Evolutionary conservation across 306 rosid genomes (phyloP).

Genomic region (Rubus idaeus): DNA sequence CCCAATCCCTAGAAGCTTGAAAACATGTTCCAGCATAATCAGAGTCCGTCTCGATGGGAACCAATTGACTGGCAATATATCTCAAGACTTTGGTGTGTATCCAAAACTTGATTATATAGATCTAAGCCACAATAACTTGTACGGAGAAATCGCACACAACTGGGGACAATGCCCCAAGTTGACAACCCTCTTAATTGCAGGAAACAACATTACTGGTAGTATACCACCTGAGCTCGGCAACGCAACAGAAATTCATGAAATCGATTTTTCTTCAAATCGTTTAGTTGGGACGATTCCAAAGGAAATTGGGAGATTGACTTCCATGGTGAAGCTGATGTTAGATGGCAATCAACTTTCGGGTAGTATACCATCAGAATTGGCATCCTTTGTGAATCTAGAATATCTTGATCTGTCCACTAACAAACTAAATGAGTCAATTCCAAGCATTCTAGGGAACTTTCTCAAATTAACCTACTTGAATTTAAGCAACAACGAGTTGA

Average conservation of each 20-base stretch:
- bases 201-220: slow-evolving; percentile 30
- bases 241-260: slow-evolving; percentile 4
- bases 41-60: slow-evolving; percentile 27
- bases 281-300: slow-evolving; percentile 10
- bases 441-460: slow-evolving; percentile 18
- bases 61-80: slow-evolving; percentile 30
- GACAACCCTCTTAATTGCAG: slow-evolving; percentile 30
- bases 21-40: slow-evolving; percentile 12
- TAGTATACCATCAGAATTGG: slow-evolving; percentile 13
- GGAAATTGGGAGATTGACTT: slow-evolving; percentile 5
- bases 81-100: slow-evolving; percentile 37
- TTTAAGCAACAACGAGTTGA: not conserved
- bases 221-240: slow-evolving; percentile 28
- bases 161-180: slow-evolving; percentile 34
- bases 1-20: slow-evolving; percentile 33
- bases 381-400: not conserved
- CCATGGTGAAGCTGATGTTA: not conserved
- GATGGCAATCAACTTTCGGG: slow-evolving; percentile 1
- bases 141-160: slow-evolving; percentile 27
- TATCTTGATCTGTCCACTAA: slow-evolving; percentile 24
- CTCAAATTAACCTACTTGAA: not conserved
- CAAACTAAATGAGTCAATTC: slow-evolving; percentile 22
- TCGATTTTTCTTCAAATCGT: not conserved
- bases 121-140: slow-evolving; percentile 34
- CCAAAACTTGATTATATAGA: slow-evolving; percentile 35